phyloP scores from a whole-genome alignment of 371 early-diverging fungal species.

The Batkoa obscura region DNA sequence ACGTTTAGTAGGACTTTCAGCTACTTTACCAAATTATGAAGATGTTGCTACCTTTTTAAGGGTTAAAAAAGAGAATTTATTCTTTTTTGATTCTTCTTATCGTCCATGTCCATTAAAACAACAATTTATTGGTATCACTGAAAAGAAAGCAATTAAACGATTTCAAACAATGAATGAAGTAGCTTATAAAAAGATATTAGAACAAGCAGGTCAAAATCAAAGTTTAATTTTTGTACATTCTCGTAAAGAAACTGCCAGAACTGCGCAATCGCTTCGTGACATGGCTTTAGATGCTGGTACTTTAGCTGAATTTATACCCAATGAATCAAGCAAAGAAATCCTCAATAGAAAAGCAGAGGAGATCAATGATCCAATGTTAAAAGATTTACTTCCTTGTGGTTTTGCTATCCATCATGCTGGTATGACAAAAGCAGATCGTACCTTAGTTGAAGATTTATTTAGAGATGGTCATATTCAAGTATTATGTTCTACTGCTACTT shows the following conservation, averaged over 20 bases:
- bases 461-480: slow-evolving; percentile 81
- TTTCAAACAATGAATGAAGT: slow-evolving; percentile 93
- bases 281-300: slow-evolving; percentile 76
- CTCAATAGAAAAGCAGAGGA: slow-evolving; percentile 59
- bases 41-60: slow-evolving; percentile 95
- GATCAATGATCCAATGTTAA: slow-evolving; percentile 59
- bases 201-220: slow-evolving; percentile 78
- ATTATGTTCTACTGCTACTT: slow-evolving; percentile 94
- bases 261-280: slow-evolving; percentile 77
- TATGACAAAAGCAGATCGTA: slow-evolving; percentile 86
- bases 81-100: slow-evolving; percentile 83
- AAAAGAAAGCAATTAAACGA: slow-evolving; percentile 85
- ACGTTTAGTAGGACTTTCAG: slow-evolving; percentile 92
- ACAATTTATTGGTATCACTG: slow-evolving; percentile 87
- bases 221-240: slow-evolving; percentile 96
- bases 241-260: slow-evolving; percentile 91
- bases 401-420: slow-evolving; percentile 99
- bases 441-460: slow-evolving; percentile 88
- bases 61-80: slow-evolving; percentile 71
- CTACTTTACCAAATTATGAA: slow-evolving; percentile 97
- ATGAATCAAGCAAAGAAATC: slow-evolving; percentile 68
- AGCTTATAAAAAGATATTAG: slow-evolving; percentile 78
- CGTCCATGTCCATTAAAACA: slow-evolving; percentile 92
- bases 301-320: slow-evolving; percentile 55
- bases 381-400: slow-evolving; percentile 82